phyloP scores from a whole-genome alignment of 345 rosid species.

The Salix purpurea region DNA sequence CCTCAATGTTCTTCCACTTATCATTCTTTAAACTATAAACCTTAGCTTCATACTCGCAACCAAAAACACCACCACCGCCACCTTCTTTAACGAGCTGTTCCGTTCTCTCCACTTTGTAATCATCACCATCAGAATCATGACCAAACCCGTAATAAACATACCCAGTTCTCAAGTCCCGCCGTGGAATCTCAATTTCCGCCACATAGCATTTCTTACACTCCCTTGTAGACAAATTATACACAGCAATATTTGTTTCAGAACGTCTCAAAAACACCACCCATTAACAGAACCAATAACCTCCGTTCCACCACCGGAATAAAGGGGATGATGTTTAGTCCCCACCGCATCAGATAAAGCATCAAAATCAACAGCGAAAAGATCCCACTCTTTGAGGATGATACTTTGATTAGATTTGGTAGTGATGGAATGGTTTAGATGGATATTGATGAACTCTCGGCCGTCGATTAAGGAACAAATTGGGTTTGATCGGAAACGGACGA shows the following conservation, averaged over 20 bases:
- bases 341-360: conserved; percentile 11
- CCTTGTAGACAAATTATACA: conserved; percentile 37
- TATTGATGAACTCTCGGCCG: conserved; percentile 15
- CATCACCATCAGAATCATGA: conserved; percentile 25
- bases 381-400: conserved; percentile 26
- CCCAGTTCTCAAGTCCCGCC: conserved; percentile 12
- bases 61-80: background rate
- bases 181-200: conserved; percentile 9
- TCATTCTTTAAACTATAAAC: conserved; percentile 36
- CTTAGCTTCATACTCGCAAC: conserved; percentile 25
- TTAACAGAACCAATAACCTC: conserved; percentile 38
- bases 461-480: conserved; percentile 26
- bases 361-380: conserved; percentile 25
- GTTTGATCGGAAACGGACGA: conserved; percentile 38
- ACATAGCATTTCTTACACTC: conserved; percentile 21
- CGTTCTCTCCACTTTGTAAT: conserved; percentile 36
- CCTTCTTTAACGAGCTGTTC: conserved; percentile 24
- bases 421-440: conserved; percentile 30
- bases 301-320: conserved; percentile 24
- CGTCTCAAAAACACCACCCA: conserved; percentile 34
- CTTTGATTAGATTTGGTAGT: conserved; percentile 13
- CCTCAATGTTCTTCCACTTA: conserved; percentile 32
- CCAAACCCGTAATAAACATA: conserved; percentile 43
- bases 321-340: conserved; percentile 27
- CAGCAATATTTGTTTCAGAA: conserved; percentile 25